Conservation (phyloP, 1,139 yeast species). For the Kodamaea derodonti region DNA sequence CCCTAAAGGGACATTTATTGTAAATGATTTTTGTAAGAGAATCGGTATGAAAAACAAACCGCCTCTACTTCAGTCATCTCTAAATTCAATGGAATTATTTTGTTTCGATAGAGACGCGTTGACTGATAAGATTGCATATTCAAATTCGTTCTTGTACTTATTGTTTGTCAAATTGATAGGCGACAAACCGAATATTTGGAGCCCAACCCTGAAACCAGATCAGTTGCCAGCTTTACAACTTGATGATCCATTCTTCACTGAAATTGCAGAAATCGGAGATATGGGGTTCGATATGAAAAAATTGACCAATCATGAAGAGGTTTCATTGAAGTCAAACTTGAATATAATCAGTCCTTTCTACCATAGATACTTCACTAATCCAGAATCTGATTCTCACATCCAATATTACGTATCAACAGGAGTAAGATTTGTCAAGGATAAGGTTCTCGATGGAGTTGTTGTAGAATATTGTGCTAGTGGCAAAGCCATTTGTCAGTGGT, state of each 20-base stretch:
- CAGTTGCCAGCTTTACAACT: slow-evolving; percentile 1
- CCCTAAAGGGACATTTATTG: slow-evolving; percentile 79
- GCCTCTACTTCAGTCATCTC: slow-evolving; percentile 45
- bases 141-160: slow-evolving; percentile 61
- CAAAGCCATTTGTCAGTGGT: slow-evolving; percentile 80
- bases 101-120: slow-evolving; percentile 61
- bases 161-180: slow-evolving; percentile 69
- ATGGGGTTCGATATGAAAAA: slow-evolving; percentile 1
- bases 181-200: slow-evolving; percentile 64
- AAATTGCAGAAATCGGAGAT: neutral
- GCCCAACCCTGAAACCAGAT: slow-evolving; percentile 42
- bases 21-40: slow-evolving; percentile 56
- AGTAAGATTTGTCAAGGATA: slow-evolving; percentile 51
- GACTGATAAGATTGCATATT: slow-evolving; percentile 61
- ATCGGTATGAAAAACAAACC: slow-evolving; percentile 51
- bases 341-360: slow-evolving; percentile 56
- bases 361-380: slow-evolving; percentile 80
- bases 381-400: slow-evolving; percentile 76
- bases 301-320: neutral
- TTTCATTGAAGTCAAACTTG: neutral
- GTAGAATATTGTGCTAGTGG: slow-evolving; percentile 61
- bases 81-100: slow-evolving; percentile 73
- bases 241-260: neutral
- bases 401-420: slow-evolving; percentile 77
- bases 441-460: slow-evolving; percentile 23